These are phyloP conservation scores for Fulvia fulva DNA, from an alignment of 2,329 filamentous ascomycete species.

Conservation along the genomic window DNA sequence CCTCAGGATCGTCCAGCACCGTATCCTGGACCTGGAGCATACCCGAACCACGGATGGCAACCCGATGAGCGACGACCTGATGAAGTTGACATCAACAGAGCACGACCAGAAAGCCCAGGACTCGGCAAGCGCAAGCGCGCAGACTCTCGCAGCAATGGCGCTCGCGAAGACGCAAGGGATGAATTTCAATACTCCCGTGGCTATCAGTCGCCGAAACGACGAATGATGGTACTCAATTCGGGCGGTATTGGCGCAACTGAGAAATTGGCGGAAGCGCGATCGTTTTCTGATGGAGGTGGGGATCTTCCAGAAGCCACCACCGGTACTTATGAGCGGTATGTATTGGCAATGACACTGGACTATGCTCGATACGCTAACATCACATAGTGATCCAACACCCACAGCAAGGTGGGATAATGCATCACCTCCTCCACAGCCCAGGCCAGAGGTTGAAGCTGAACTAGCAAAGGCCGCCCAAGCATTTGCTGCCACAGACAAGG, in stretches of 20 bases:
- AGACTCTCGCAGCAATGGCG: slow-evolving; percentile 10
- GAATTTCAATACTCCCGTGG: background rate
- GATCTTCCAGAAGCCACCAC: background rate
- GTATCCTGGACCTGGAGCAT: slow-evolving; percentile 2
- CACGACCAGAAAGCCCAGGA: slow-evolving; percentile 1
- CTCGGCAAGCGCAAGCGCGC: slow-evolving; percentile 26
- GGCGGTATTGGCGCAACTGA: slow-evolving; percentile 7
- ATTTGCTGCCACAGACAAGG: slow-evolving; percentile 1
- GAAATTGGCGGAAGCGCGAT: background rate
- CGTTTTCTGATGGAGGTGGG: background rate
- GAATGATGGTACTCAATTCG: slow-evolving; percentile 16
- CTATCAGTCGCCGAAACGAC: slow-evolving; percentile 22
- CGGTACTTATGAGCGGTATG: slow-evolving; percentile 5
- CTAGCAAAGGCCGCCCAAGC: slow-evolving; percentile 42
- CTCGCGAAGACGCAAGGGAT: slow-evolving; percentile 4
- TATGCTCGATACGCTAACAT: background rate
- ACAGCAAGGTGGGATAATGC: background rate
- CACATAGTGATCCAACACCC: slow-evolving; percentile 17
- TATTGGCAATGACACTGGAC: background rate
- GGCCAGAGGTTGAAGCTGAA: slow-evolving; percentile 35
- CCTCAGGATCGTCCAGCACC: background rate
- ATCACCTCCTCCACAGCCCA: slow-evolving; percentile 20
- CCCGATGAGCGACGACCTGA: slow-evolving; percentile 11
- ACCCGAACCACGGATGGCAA: slow-evolving; percentile 21
- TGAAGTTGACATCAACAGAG: background rate